phyloP scores from a whole-genome alignment of 495 filamentous ascomycete species.

The Penicillium odoratum region DNA sequence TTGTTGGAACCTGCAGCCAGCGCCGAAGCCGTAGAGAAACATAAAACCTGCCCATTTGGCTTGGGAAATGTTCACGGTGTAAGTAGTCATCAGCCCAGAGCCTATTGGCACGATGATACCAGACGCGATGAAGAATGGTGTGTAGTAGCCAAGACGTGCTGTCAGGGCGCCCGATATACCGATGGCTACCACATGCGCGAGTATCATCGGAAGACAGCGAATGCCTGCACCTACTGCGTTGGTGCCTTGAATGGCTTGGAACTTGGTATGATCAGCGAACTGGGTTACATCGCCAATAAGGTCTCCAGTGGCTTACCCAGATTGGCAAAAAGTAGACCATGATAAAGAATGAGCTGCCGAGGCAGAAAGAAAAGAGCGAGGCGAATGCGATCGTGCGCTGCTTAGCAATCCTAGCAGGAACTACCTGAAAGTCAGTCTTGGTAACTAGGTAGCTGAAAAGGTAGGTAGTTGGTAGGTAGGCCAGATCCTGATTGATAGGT shows the following conservation, averaged over 20 bases:
- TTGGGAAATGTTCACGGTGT: constrained; percentile 20
- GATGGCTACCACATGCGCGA: constrained; percentile 22
- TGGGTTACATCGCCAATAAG: neutral
- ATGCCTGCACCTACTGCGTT: constrained; percentile 32
- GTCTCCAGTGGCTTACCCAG: constrained; percentile 39
- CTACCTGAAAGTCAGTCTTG: constrained; percentile 2
- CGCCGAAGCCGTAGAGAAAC: constrained; percentile 37
- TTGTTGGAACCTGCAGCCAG: constrained; percentile 36
- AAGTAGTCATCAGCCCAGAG: constrained; percentile 34
- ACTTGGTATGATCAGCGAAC: constrained; percentile 14
- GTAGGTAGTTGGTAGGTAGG: too few species aligned
- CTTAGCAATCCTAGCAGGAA: constrained; percentile 34
- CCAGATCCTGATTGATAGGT: too few species aligned
- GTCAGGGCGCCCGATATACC: constrained; percentile 16
- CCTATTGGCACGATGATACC: constrained; percentile 32
- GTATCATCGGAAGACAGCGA: constrained; percentile 13
- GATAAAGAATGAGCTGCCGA: constrained; percentile 17
- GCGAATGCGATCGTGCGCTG: constrained; percentile 28
- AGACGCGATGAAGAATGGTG: constrained; percentile 33
- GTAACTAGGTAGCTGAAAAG: too few species aligned
- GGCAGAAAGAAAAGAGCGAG: constrained; percentile 15
- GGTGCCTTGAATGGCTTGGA: constrained; percentile 35
- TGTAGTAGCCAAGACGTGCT: constrained; percentile 38
- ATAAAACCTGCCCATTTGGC: constrained; percentile 37
- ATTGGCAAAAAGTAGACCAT: constrained; percentile 62